phyloP scores from a whole-genome alignment of 2,329 filamentous ascomycete genomes.

The Boeremia exigua region DNA sequence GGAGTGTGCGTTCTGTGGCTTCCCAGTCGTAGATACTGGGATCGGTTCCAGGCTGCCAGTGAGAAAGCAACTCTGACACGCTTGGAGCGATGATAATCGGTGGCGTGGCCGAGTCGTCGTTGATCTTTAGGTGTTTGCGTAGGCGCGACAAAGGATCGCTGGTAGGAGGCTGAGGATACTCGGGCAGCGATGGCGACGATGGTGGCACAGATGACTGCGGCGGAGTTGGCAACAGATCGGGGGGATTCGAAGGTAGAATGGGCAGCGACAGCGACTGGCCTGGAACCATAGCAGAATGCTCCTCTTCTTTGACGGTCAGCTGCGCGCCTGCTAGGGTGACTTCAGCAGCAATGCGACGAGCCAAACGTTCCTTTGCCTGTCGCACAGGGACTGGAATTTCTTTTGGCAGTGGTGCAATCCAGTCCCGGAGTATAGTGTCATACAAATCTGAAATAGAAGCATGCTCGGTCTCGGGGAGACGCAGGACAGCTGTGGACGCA shows the following conservation, averaged over 20 bases:
- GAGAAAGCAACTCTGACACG: slow-evolving; percentile 47
- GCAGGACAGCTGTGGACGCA: slow-evolving; percentile 23
- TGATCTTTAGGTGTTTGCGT: slow-evolving; percentile 45
- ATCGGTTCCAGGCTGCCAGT: slow-evolving; percentile 51
- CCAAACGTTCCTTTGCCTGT: slow-evolving; percentile 39
- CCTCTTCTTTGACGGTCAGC: slow-evolving; percentile 15
- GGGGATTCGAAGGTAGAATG: slow-evolving; percentile 26
- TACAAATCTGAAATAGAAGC: slow-evolving; percentile 35
- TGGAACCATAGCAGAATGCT: slow-evolving; percentile 17
- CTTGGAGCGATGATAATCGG: slow-evolving; percentile 35
- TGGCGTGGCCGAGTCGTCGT: slow-evolving; percentile 19
- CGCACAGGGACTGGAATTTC: slow-evolving; percentile 33
- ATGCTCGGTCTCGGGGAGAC: slow-evolving; percentile 13
- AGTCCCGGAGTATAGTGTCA: slow-evolving; percentile 40
- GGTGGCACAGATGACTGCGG: slow-evolving; percentile 23
- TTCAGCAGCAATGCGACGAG: slow-evolving; percentile 46
- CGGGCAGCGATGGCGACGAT: slow-evolving; percentile 18
- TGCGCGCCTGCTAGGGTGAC: slow-evolving; percentile 44
- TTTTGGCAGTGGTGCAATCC: slow-evolving; percentile 39
- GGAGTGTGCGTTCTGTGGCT: slow-evolving; percentile 36
- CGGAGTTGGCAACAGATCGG: slow-evolving; percentile 18
- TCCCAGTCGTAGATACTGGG: slow-evolving; percentile 52
- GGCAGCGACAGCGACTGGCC: slow-evolving; percentile 25
- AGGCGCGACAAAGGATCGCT: slow-evolving; percentile 41
- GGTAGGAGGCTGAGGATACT: neutral